phyloP scores from a whole-genome alignment of 768 basidiomycete species.

The Podaxis rugospora region DNA sequence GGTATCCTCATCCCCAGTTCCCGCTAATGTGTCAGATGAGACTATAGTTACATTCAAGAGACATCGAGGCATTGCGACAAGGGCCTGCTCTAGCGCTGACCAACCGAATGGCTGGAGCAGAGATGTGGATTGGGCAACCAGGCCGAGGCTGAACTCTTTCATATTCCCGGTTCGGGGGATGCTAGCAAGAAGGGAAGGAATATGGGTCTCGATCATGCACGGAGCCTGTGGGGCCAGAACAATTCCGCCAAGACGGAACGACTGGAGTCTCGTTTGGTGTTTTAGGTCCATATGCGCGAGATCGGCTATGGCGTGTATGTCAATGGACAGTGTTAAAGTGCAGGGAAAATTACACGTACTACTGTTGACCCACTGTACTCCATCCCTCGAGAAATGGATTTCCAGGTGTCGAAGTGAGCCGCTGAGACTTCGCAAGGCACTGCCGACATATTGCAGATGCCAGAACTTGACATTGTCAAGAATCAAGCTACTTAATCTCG shows the following conservation, averaged over 20 bases:
- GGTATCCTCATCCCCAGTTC: not conserved
- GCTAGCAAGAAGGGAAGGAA: not conserved
- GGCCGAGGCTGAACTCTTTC: not conserved
- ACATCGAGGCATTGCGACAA: not conserved
- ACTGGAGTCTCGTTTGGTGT: not conserved
- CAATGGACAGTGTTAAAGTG: not conserved
- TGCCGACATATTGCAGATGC: conserved; percentile 1
- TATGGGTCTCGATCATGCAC: not conserved
- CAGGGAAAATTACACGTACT: not conserved
- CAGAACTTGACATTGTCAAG: conserved; percentile 7
- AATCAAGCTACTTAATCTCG: conserved; percentile 2
- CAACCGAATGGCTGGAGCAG: not conserved
- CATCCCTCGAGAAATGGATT: not conserved
- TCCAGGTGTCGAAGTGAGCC: not conserved
- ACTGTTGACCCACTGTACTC: not conserved
- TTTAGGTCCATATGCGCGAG: not conserved
- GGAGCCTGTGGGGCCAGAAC: not conserved
- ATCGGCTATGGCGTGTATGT: not conserved
- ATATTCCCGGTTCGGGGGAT: not conserved
- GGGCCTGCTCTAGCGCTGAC: not conserved
- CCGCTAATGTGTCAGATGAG: not conserved
- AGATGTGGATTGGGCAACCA: not conserved
- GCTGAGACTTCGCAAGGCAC: not conserved
- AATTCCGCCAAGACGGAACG: not conserved
- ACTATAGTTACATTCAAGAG: not conserved